Evolutionary conservation across 306 rosid species (phyloP).

Genomic region (barrel medic (Medicago truncatula)): DNA sequence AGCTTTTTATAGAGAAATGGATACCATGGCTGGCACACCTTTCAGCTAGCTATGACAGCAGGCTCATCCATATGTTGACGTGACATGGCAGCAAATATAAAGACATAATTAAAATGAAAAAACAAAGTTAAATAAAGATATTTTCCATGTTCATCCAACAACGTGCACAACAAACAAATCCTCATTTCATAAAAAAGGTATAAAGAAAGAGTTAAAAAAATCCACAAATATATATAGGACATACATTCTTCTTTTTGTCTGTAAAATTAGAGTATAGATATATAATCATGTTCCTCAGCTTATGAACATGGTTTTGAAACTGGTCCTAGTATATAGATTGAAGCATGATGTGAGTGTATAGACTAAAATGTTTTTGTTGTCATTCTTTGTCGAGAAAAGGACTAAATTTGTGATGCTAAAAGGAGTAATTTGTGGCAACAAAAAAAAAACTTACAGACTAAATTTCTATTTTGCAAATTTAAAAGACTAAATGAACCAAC

Average conservation of each 20-base stretch:
- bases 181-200: not conserved
- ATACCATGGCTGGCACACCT: not conserved
- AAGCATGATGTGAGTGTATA: not conserved
- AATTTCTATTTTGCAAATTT: too few relatives aligned
- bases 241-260: not conserved
- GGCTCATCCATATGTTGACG: slow-evolving; percentile 6
- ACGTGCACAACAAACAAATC: not conserved
- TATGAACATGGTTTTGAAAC: not conserved
- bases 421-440: too few relatives aligned
- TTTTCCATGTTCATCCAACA: slow-evolving; percentile 12
- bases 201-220: not conserved
- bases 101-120: not conserved
- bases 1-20: too few relatives aligned
- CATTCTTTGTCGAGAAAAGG: too few relatives aligned
- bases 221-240: not conserved
- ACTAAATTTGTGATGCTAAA: too few relatives aligned
- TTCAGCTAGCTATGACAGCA: not conserved
- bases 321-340: not conserved
- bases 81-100: not conserved
- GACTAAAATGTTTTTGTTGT: not conserved
- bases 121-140: not conserved
- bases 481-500: too few relatives aligned
- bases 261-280: not conserved
- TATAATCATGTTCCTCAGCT: not conserved
- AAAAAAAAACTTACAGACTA: too few relatives aligned